These are phyloP conservation scores for Phytophthora agathidicida DNA, from an alignment of 352 stramenopile genomes.

Conservation along the genomic window DNA sequence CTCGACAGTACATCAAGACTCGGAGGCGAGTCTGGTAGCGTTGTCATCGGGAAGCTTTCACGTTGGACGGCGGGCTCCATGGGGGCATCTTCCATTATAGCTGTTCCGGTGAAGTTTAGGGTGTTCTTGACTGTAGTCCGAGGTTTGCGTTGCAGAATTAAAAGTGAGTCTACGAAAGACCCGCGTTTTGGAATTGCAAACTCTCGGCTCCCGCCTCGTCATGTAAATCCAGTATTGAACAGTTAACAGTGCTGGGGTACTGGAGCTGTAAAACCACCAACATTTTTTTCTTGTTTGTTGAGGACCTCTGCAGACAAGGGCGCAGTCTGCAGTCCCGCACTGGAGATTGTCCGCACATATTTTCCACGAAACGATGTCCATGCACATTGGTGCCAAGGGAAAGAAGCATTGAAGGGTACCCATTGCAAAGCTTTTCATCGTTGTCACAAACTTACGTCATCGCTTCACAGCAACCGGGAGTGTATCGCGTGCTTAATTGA, in stretches of 20 bases:
- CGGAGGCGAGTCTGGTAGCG: background rate
- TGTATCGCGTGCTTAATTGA: slow-evolving; percentile 24
- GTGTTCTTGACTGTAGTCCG: background rate
- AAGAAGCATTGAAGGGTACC: too few species aligned
- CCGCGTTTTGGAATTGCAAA: background rate
- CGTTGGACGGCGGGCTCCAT: background rate
- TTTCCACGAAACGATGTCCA: background rate
- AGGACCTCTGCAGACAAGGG: too few species aligned
- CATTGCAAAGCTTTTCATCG: background rate
- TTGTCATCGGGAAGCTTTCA: slow-evolving; percentile 1
- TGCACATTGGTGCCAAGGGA: too few species aligned
- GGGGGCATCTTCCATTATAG: slow-evolving; percentile 1
- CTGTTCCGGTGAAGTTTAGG: background rate
- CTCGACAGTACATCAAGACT: background rate
- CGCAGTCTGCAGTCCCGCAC: too few species aligned
- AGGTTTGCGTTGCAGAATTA: background rate
- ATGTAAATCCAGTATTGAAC: too few species aligned
- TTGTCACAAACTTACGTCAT: too few species aligned
- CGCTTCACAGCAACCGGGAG: too few species aligned
- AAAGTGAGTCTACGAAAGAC: too few species aligned
- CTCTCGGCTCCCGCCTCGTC: too few species aligned
- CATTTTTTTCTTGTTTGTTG: too few species aligned
- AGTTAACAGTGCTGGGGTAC: too few species aligned
- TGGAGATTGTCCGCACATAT: background rate
- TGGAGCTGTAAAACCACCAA: too few species aligned